A percentile compares a stretch with the other conserved stretches of the same genome.
These are phyloP conservation scores for Botrytis elliptica DNA, from an alignment of 2,329 filamentous ascomycete species.

Conservation along the genomic window DNA sequence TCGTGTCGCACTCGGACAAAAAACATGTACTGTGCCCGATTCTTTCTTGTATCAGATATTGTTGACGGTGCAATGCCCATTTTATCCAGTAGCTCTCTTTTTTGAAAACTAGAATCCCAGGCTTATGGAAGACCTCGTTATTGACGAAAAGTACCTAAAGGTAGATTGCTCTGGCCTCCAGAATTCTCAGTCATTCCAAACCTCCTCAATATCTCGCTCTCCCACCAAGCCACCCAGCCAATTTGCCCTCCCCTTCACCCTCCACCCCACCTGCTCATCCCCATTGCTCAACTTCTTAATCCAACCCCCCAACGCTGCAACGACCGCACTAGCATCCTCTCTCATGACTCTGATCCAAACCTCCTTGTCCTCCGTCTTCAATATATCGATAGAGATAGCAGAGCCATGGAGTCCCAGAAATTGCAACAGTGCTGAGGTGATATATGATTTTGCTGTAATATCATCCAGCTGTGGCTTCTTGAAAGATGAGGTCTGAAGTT, in stretches of 20 bases:
- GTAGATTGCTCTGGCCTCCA: background rate
- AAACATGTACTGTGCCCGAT: background rate
- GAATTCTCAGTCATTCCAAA: conserved; percentile 28
- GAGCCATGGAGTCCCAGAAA: conserved; percentile 70
- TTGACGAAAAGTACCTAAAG: background rate
- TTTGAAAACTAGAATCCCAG: background rate
- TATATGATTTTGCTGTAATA: conserved; percentile 61
- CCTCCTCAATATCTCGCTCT: conserved; percentile 33
- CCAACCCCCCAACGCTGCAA: conserved; percentile 67
- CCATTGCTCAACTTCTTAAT: conserved; percentile 44
- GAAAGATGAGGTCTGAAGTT: conserved; percentile 44
- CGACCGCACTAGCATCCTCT: conserved; percentile 58
- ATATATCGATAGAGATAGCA: conserved; percentile 67
- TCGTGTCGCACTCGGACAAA: background rate
- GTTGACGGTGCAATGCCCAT: background rate
- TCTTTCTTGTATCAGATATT: background rate
- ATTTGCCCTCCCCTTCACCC: conserved; percentile 57
- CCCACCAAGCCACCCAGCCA: conserved; percentile 62
- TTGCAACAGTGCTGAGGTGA: conserved; percentile 61
- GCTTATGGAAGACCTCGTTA: background rate
- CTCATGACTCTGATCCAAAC: conserved; percentile 66
- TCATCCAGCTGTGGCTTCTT: conserved; percentile 50
- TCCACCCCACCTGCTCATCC: conserved; percentile 43
- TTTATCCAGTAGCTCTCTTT: background rate
- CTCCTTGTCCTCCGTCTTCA: conserved; percentile 55